Base-by-base conservation (phyloP, 176 grass and related monocot genomes). In the Aegilops speltoides region DNA sequence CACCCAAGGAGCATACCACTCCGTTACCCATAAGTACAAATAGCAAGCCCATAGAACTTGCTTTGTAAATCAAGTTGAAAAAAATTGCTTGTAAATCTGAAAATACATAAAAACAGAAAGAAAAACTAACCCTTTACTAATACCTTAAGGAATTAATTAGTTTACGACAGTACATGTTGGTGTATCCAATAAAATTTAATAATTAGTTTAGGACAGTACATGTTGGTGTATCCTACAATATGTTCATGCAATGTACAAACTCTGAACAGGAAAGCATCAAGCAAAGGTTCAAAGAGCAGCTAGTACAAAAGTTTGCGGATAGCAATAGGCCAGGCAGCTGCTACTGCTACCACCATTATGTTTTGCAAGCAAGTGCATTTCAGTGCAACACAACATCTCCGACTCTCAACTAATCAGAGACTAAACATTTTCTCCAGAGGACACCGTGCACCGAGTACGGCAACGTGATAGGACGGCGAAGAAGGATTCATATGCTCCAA, bases 401-500 rank as follows among this genome's bases (percentile, higher is more conserved):
- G 63, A 50, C 41, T 4, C 4, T 17, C 40, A 48, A 52, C 12
- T 82, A 38, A 37, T 23, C 16, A 36, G 26, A 68, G 38, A 2
- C 75, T 31, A 33, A 59, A 24, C 50, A 72, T 72, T 69, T 37
- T 69, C 50, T 80, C 50, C 25, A 19, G 46, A 17, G 52, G 4
- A 15, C 6, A 12, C 25, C 6, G 14, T 72, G 43, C 29, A 11
- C 20, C 31, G 19, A 5, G 52, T 23, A n/a, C 11, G 31, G 52
- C 76, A 15, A 37, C 52, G 5, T 24, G 52, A 31, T 34, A 68
- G 31, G 66, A 68, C 31, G 59, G 33, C 59, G 59, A 63, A 78
- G 6, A 23, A 32, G 1, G 61, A 32, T 60, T 66, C 34, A 46
- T 89, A 89, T 89, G 68, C n/a, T n/a, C n/a, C 20, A 3, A 31